Percentiles rank a stretch among this genome's conserved stretches.
Evolutionary conservation across 2,329 filamentous ascomycete species (phyloP).

Genomic region (Aspergillus floridensis): DNA sequence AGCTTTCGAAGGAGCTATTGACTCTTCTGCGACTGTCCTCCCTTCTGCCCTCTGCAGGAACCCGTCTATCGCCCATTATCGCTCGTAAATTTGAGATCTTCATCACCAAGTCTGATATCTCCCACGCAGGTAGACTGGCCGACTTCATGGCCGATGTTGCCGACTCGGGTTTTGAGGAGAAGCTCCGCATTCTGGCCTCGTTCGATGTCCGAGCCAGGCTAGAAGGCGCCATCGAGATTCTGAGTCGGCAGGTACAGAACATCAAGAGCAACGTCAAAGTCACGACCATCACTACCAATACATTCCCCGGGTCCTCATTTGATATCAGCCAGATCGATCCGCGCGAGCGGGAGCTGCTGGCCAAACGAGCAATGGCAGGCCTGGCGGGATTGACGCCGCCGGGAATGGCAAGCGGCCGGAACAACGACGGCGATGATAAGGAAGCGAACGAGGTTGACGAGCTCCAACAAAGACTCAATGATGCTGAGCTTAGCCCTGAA

Average conservation of each 20-base stretch:
- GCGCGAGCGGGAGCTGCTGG: conserved; percentile 45
- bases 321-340: conserved; percentile 54
- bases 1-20: conserved; percentile 80
- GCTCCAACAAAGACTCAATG: conserved; percentile 80
- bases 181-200: conserved; percentile 79
- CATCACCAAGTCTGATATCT: conserved; percentile 76
- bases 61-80: conserved; percentile 75
- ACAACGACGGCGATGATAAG: conserved; percentile 65
- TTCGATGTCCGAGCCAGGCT: conserved; percentile 75
- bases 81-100: conserved; percentile 82
- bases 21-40: conserved; percentile 80
- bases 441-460: conserved; percentile 89
- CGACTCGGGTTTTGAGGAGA: conserved; percentile 85
- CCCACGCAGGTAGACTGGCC: conserved; percentile 79
- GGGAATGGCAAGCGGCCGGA: conserved; percentile 44
- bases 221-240: conserved; percentile 75
- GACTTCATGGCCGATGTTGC: conserved; percentile 97
- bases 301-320: conserved; percentile 59
- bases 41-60: conserved; percentile 69
- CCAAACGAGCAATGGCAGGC: conserved; percentile 44
- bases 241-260: conserved; percentile 75
- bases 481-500: conserved; percentile 76
- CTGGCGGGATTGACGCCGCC: conserved; percentile 43
- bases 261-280: conserved; percentile 88
- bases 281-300: conserved; percentile 69